phyloP scores from a whole-genome alignment of 2,329 filamentous ascomycete genomes.

The Talaromyces sp. region DNA sequence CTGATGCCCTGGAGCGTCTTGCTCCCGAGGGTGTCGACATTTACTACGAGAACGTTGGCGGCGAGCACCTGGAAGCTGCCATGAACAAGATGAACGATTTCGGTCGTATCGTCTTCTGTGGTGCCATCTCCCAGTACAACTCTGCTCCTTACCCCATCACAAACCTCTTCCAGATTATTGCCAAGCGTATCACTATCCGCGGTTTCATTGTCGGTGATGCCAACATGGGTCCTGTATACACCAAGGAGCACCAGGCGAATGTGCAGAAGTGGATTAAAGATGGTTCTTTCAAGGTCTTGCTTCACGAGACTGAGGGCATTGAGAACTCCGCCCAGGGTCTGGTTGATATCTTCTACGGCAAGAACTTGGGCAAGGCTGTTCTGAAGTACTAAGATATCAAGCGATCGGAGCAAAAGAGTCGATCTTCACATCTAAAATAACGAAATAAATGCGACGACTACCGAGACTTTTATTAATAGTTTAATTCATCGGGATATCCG shows the following conservation, averaged over 20 bases:
- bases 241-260: constrained; percentile 72
- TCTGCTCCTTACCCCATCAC: constrained; percentile 66
- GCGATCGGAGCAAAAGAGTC: too few relatives aligned
- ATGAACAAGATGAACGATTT: constrained; percentile 64
- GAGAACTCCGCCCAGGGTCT: constrained; percentile 75
- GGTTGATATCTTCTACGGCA: constrained; percentile 72
- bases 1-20: constrained; percentile 68
- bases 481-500: background rate
- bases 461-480: background rate
- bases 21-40: constrained; percentile 80
- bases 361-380: constrained; percentile 86
- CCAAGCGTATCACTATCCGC: constrained; percentile 67
- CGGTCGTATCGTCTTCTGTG: constrained; percentile 68
- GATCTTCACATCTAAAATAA: constrained; percentile 5
- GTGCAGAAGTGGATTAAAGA: constrained; percentile 76
- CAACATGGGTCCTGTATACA: constrained; percentile 68
- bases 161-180: constrained; percentile 67
- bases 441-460: constrained; percentile 1
- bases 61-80: constrained; percentile 71
- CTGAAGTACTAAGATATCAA: constrained; percentile 61
- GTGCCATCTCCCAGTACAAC: constrained; percentile 81
- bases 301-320: constrained; percentile 72
- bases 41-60: constrained; percentile 81
- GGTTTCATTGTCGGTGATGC: constrained; percentile 74
- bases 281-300: constrained; percentile 71